Evolutionary conservation across 495 filamentous ascomycete species (phyloP).

Genomic region (Penicillium lagena): DNA sequence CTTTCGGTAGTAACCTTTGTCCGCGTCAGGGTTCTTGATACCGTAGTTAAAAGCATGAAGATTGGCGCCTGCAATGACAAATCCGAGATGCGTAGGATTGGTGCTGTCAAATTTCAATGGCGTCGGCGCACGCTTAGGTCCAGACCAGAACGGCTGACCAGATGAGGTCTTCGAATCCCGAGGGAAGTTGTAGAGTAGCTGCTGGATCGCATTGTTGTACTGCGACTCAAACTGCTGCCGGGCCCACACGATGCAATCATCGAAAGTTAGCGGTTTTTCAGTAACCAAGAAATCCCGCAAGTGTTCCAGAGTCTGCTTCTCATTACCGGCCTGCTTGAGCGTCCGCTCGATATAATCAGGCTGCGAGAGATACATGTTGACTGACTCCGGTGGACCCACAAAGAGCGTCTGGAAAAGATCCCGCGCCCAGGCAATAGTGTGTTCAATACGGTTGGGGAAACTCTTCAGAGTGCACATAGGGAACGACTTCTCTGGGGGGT

Average conservation of each 20-base stretch:
- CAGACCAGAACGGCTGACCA: slow-evolving; percentile 95
- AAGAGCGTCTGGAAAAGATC: slow-evolving; percentile 93
- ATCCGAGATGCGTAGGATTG: slow-evolving; percentile 79
- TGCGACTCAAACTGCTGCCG: slow-evolving; percentile 91
- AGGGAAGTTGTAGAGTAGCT: slow-evolving; percentile 96
- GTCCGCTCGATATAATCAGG: slow-evolving; percentile 85
- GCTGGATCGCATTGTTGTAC: slow-evolving; percentile 95
- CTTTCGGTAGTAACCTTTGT: slow-evolving; percentile 61
- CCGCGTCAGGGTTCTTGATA: slow-evolving; percentile 67
- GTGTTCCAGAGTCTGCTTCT: slow-evolving; percentile 90
- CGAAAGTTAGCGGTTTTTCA: slow-evolving; percentile 85
- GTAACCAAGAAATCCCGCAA: slow-evolving; percentile 88
- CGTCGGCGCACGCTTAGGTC: slow-evolving; percentile 94
- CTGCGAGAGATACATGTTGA: slow-evolving; percentile 90
- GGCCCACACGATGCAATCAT: slow-evolving; percentile 94
- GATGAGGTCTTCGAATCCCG: slow-evolving; percentile 84
- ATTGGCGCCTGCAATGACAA: slow-evolving; percentile 82
- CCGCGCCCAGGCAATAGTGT: slow-evolving; percentile 97
- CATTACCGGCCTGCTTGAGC: slow-evolving; percentile 90
- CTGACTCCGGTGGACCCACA: slow-evolving; percentile 86
- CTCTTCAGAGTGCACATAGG: slow-evolving; percentile 97
- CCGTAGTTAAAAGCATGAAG: slow-evolving; percentile 98
- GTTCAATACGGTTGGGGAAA: slow-evolving; percentile 98
- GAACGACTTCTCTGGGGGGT: slow-evolving; percentile 97
- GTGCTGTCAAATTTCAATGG: slow-evolving; percentile 80